Evolutionary conservation across 208 protist species (phyloP).

Genomic region (Acanthamoeba lenticulata): DNA sequence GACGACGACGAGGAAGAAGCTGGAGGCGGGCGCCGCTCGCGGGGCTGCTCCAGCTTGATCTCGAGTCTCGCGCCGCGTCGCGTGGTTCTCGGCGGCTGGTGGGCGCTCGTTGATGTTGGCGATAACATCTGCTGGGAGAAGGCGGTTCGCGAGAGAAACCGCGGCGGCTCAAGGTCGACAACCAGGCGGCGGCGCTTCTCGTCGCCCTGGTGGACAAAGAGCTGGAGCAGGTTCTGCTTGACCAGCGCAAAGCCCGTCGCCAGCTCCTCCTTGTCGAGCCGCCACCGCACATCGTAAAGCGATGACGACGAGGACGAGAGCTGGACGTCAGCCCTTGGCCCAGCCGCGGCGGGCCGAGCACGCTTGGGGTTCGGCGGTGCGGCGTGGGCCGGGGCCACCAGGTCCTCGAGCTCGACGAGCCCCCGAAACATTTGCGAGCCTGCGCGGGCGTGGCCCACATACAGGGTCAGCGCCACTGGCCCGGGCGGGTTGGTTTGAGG

Average conservation of each 20-base stretch:
- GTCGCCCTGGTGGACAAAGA: slow-evolving; percentile 44
- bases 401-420: slow-evolving; percentile 60
- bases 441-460: neutral
- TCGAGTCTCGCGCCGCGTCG: neutral
- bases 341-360: neutral
- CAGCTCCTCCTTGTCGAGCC: slow-evolving; percentile 69
- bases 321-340: neutral
- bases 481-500: too few species aligned
- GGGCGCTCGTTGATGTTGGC: neutral
- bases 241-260: slow-evolving; percentile 21
- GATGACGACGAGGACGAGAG: neutral
- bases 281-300: slow-evolving; percentile 51
- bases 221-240: slow-evolving; percentile 62
- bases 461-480: too few species aligned
- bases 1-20: neutral
- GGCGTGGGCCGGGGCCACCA: neutral
- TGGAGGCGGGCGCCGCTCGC: neutral
- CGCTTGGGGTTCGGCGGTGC: neutral
- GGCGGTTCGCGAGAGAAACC: neutral
- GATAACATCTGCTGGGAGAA: neutral
- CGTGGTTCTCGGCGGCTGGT: too few species aligned
- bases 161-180: slow-evolving; percentile 61
- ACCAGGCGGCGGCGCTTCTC: slow-evolving; percentile 42
- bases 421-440: slow-evolving; percentile 49
- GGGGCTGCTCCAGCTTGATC: neutral